These are phyloP conservation scores for Paracorniculantispora psalliotae DNA, from an alignment of 2,329 filamentous ascomycete genomes.

Conservation along the genomic window DNA sequence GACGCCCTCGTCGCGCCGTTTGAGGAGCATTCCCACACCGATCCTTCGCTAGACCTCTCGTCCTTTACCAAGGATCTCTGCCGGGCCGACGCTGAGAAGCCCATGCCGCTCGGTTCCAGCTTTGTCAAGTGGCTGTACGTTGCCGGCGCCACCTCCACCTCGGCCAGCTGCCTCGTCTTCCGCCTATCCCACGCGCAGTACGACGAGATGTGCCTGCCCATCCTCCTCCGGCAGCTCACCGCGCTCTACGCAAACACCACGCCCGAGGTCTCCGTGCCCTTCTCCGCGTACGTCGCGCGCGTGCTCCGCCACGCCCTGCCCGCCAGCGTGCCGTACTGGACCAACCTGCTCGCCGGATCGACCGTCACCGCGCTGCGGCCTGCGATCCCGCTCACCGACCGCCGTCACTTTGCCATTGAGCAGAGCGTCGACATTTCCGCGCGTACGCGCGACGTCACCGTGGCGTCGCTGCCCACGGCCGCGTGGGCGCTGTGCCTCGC, in stretches of 20 bases:
- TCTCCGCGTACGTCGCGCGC: slow-evolving; percentile 43
- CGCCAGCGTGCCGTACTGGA: slow-evolving; percentile 57
- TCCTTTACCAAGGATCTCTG: slow-evolving; percentile 49
- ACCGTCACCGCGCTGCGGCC: slow-evolving; percentile 42
- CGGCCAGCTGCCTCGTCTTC: slow-evolving; percentile 46
- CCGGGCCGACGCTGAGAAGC: slow-evolving; percentile 49
- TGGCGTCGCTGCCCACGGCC: slow-evolving; percentile 61
- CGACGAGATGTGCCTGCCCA: slow-evolving; percentile 61
- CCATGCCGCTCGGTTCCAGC: slow-evolving; percentile 52
- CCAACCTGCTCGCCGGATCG: slow-evolving; percentile 51
- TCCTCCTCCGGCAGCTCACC: slow-evolving; percentile 57
- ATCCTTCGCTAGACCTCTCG: slow-evolving; percentile 35
- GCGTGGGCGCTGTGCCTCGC: slow-evolving; percentile 62
- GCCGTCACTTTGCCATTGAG: slow-evolving; percentile 37
- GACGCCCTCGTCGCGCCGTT: slow-evolving; percentile 49
- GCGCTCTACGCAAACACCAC: slow-evolving; percentile 33
- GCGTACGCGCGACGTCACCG: slow-evolving; percentile 51
- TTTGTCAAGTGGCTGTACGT: slow-evolving; percentile 58
- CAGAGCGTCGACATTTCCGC: slow-evolving; percentile 41
- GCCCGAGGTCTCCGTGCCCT: slow-evolving; percentile 32
- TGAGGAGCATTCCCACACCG: slow-evolving; percentile 45
- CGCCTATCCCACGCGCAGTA: slow-evolving; percentile 66
- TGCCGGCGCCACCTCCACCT: slow-evolving; percentile 23
- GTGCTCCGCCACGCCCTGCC: slow-evolving; percentile 36
- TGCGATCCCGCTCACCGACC: slow-evolving; percentile 30